phyloP scores from a whole-genome alignment of 148 eudicot species.

The Rhododendron molle region DNA sequence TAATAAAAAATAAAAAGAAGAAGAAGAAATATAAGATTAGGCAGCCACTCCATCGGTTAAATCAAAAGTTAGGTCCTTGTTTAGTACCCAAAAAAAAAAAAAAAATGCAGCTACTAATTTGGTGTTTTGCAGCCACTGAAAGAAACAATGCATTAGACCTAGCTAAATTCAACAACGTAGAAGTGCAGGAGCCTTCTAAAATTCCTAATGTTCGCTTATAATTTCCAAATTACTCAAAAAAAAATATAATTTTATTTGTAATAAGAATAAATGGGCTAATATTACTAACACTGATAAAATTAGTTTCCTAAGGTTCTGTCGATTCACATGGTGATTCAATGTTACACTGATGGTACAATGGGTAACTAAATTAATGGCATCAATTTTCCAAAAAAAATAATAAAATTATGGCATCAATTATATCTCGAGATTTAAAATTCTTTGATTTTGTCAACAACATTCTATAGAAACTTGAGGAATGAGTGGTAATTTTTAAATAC shows the following conservation, averaged over 20 bases:
- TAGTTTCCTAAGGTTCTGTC: too few species aligned
- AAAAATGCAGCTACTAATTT: not conserved
- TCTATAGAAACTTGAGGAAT: not conserved
- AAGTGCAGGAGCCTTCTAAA: not conserved
- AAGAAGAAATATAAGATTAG: not conserved
- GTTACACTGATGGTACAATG: not conserved
- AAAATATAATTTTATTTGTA: too few species aligned
- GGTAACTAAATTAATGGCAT: not conserved
- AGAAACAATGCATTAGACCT: not conserved
- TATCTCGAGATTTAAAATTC: not conserved
- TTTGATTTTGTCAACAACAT: not conserved
- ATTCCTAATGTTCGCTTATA: too few species aligned
- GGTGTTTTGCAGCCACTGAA: too few species aligned
- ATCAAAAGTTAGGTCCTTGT: not conserved
- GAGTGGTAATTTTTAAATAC: not conserved
- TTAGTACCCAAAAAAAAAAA: not conserved
- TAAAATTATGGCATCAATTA: not conserved
- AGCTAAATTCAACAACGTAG: not conserved
- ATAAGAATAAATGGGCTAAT: not conserved
- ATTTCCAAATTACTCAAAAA: not conserved
- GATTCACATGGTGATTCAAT: too few species aligned
- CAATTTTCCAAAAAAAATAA: not conserved
- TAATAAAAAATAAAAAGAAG: not conserved
- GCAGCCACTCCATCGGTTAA: not conserved
- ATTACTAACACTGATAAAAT: too few species aligned